A percentile compares a stretch with the other conserved stretches of the same genome.
Evolutionary conservation across 1,284 basidiomycete genomes (phyloP).

Genomic region (Sanghuangporus sanghuang): DNA sequence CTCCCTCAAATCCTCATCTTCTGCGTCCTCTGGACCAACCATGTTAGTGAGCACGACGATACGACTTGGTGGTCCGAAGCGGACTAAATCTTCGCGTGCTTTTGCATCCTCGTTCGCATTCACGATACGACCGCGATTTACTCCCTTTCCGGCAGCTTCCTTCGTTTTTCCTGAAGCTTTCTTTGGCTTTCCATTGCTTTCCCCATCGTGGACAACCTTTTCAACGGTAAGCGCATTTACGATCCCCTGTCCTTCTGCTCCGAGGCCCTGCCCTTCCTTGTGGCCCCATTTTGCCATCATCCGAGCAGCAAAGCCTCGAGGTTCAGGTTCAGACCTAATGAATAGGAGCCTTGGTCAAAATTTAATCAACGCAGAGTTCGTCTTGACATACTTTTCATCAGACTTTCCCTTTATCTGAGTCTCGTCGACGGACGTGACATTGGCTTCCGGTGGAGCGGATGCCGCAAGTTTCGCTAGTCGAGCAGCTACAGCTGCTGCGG

Average conservation of each 20-base stretch:
- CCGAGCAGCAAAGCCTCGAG: constrained; percentile 69
- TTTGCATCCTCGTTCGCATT: constrained; percentile 80
- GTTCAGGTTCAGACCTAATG: constrained; percentile 56
- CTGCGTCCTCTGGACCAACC: constrained; percentile 74
- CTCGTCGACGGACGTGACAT: constrained; percentile 24
- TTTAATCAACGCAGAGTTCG: background rate
- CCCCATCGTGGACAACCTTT: constrained; percentile 44
- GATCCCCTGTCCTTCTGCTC: constrained; percentile 79
- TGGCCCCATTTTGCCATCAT: constrained; percentile 94
- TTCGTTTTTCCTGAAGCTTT: constrained; percentile 24
- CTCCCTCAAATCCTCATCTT: constrained; percentile 79
- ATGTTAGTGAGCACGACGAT: constrained; percentile 86
- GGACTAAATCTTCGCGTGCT: constrained; percentile 64
- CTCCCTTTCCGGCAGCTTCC: constrained; percentile 35
- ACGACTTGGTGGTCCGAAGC: constrained; percentile 85
- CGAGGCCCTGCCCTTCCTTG: constrained; percentile 87
- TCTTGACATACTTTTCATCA: background rate
- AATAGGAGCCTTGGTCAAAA: constrained; percentile 1
- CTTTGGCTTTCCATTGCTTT: constrained; percentile 29
- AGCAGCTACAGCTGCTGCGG: constrained; percentile 79
- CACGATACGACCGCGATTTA: constrained; percentile 80
- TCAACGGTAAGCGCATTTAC: constrained; percentile 83
- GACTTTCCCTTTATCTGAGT: constrained; percentile 20
- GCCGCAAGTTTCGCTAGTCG: constrained; percentile 55
- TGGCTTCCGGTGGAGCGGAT: constrained; percentile 26